A percentile compares a stretch with the other conserved stretches of the same genome.
Evolutionary conservation across 768 basidiomycete genomes (phyloP).

Genomic region (Mycena haematopus): DNA sequence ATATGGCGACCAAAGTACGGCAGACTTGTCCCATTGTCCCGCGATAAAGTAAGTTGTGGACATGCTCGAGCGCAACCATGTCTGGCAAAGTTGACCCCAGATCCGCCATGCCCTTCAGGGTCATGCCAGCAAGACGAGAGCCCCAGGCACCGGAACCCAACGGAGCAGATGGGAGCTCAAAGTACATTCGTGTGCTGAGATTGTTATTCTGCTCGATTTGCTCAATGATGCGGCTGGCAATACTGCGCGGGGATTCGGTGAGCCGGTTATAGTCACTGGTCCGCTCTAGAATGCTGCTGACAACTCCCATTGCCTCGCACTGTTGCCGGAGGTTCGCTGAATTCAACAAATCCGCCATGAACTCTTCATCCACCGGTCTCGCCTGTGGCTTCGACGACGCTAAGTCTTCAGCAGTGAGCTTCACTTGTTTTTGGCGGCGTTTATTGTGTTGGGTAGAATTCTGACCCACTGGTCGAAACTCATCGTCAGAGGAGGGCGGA

Average conservation of each 20-base stretch:
- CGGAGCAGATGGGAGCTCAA: not conserved
- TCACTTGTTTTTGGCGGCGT: too few species aligned
- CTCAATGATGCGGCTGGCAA: not conserved
- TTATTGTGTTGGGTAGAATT: not conserved
- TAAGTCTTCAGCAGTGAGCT: too few species aligned
- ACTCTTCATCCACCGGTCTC: not conserved
- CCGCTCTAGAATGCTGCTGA: not conserved
- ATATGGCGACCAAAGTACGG: not conserved
- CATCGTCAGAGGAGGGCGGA: not conserved
- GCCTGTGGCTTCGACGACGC: too few species aligned
- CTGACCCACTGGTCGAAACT: not conserved
- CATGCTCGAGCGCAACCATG: not conserved
- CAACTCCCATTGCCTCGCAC: not conserved
- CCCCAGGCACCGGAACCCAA: not conserved
- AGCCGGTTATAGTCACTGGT: not conserved
- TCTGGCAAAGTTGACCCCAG: not conserved
- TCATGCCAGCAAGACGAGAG: not conserved
- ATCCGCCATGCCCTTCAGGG: slow-evolving; percentile 1
- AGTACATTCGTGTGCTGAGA: slow-evolving; percentile 16
- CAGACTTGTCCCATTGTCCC: not conserved
- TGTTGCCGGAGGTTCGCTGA: not conserved
- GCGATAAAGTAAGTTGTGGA: not conserved
- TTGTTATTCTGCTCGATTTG: slow-evolving; percentile 14
- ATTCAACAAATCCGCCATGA: not conserved
- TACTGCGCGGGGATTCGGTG: not conserved